These are phyloP conservation scores for Penicillium pancosmium DNA, from an alignment of 495 filamentous ascomycete genomes.

Conservation along the genomic window DNA sequence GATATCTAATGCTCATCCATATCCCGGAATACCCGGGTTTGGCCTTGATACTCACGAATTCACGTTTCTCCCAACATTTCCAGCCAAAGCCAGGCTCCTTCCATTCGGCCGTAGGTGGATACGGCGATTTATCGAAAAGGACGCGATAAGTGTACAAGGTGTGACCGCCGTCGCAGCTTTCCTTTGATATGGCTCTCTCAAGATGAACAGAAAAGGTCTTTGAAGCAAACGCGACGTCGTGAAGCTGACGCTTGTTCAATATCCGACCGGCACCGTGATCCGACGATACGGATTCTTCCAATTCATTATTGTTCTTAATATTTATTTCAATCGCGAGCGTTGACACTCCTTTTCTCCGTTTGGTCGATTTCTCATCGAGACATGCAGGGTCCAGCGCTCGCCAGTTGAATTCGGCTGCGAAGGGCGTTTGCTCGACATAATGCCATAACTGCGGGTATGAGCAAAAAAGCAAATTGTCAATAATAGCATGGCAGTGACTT, in stretches of 20 bases:
- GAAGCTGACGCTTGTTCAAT: neutral
- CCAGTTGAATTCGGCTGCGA: constrained; percentile 2
- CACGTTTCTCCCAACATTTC: neutral
- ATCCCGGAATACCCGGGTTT: neutral
- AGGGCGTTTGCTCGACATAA: neutral
- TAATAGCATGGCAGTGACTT: neutral
- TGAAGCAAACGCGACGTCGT: neutral
- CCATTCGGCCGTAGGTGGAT: neutral
- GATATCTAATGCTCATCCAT: neutral
- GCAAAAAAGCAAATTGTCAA: neutral
- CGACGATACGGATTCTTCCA: neutral
- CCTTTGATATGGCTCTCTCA: neutral
- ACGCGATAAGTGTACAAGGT: neutral
- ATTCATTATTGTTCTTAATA: neutral
- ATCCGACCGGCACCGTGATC: neutral
- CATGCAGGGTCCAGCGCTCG: neutral
- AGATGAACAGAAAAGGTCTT: constrained; percentile 1
- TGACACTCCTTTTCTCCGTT: neutral
- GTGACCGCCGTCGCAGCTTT: neutral
- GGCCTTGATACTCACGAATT: neutral
- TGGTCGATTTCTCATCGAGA: neutral
- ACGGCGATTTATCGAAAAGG: neutral
- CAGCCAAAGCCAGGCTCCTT: neutral
- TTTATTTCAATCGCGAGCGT: neutral
- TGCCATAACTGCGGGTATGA: neutral